phyloP scores from a whole-genome alignment of 805 yeast genomes.

The Yarrowia sp. region DNA sequence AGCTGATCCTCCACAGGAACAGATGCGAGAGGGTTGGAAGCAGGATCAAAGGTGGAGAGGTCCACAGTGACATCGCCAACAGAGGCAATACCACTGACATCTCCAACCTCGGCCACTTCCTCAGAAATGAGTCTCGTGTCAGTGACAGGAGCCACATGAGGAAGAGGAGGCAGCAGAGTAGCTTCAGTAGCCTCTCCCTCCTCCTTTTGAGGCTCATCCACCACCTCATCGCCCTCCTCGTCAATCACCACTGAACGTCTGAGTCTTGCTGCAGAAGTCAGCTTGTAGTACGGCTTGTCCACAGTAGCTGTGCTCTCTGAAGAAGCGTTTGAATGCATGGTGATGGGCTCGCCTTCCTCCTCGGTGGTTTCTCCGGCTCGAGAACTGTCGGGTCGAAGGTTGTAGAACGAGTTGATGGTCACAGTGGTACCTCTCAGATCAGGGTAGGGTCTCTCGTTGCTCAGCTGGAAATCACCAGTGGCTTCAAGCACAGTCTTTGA shows the following conservation, averaged over 20 bases:
- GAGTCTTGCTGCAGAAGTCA: slow-evolving; percentile 9
- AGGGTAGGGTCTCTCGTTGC: slow-evolving; percentile 35
- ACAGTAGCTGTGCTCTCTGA: slow-evolving; percentile 26
- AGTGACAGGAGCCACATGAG: background rate
- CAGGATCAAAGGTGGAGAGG: slow-evolving; percentile 2
- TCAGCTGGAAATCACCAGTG: slow-evolving; percentile 38
- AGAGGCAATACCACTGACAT: slow-evolving; percentile 1
- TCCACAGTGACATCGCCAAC: background rate
- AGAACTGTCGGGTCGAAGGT: background rate
- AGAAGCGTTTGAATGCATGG: slow-evolving; percentile 14
- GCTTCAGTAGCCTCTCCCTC: background rate
- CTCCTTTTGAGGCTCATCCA: background rate
- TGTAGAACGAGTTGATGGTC: slow-evolving; percentile 24
- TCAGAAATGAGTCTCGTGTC: slow-evolving; percentile 4
- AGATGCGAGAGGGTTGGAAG: background rate
- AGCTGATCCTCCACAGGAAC: slow-evolving; percentile 25
- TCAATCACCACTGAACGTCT: slow-evolving; percentile 16
- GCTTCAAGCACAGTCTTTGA: slow-evolving; percentile 34
- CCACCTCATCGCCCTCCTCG: slow-evolving; percentile 15
- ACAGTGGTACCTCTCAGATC: slow-evolving; percentile 32
- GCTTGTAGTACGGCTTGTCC: slow-evolving; percentile 22
- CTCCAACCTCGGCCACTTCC: background rate
- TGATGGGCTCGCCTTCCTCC: background rate
- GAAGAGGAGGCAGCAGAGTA: slow-evolving; percentile 8
- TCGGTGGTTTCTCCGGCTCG: background rate